A percentile compares a stretch with the other conserved stretches of the same genome.
phyloP scores from a whole-genome alignment of 2,329 filamentous ascomycete genomes.

The Pyricularia pennisetigena region DNA sequence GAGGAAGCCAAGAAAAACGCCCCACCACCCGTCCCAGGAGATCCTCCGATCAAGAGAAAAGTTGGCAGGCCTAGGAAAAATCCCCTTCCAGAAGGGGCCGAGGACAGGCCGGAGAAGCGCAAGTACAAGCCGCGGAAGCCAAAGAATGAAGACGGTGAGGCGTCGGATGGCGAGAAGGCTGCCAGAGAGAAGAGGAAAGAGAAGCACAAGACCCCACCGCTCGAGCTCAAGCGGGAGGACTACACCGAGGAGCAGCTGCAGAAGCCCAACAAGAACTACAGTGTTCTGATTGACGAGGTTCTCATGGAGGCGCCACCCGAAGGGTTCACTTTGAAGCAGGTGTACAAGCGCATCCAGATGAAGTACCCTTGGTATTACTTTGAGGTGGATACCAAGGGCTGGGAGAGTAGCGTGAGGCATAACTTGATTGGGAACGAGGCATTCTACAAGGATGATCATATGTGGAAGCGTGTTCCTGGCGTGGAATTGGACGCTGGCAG shows the following conservation, averaged over 20 bases:
- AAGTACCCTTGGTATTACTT: conserved; percentile 52
- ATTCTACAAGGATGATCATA: conserved; percentile 47
- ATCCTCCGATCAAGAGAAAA: conserved; percentile 50
- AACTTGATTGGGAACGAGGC: conserved; percentile 53
- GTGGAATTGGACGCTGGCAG: conserved; percentile 51
- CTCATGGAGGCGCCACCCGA: conserved; percentile 42
- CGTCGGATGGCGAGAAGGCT: conserved; percentile 38
- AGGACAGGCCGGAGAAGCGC: conserved; percentile 49
- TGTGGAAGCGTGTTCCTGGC: conserved; percentile 48
- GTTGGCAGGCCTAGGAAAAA: conserved; percentile 57
- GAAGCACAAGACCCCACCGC: conserved; percentile 52
- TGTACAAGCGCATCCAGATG: conserved; percentile 51
- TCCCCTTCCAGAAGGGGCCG: conserved; percentile 45
- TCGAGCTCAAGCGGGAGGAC: conserved; percentile 43
- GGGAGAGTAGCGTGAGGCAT: conserved; percentile 56
- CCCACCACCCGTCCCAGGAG: conserved; percentile 33
- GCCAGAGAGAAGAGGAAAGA: conserved; percentile 50
- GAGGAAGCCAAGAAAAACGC: conserved; percentile 40
- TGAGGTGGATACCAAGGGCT: conserved; percentile 51
- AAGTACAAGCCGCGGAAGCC: conserved; percentile 53
- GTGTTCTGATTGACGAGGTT: conserved; percentile 50
- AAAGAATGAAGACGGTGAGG: conserved; percentile 36
- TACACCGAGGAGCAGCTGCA: conserved; percentile 48
- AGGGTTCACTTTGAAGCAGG: conserved; percentile 49
- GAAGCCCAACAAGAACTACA: conserved; percentile 54